These are phyloP conservation scores for Eucommia ulmoides DNA, from an alignment of 257 asterid species.

Conservation along the genomic window DNA sequence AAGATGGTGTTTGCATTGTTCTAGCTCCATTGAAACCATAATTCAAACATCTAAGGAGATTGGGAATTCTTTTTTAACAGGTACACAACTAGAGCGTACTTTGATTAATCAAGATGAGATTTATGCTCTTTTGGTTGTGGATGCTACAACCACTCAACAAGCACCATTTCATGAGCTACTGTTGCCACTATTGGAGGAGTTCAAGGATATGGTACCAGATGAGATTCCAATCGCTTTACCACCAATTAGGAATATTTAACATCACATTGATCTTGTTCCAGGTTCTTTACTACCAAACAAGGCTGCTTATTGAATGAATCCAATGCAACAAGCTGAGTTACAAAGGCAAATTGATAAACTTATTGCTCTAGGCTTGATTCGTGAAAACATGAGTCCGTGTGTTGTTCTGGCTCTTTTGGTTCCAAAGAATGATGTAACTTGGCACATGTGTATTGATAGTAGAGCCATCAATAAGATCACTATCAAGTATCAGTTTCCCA, in stretches of 20 bases:
- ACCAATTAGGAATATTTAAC: not conserved
- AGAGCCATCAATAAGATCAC: not conserved
- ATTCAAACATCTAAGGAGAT: not conserved
- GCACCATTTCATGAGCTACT: not conserved
- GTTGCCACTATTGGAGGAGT: not conserved
- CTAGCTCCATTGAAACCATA: not conserved
- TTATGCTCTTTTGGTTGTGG: not conserved
- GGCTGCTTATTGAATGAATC: not conserved
- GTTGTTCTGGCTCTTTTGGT: not conserved
- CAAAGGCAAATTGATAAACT: not conserved
- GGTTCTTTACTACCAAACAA: not conserved
- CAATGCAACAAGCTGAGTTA: not conserved
- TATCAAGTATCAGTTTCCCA: not conserved
- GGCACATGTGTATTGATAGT: not conserved
- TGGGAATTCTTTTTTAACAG: not conserved
- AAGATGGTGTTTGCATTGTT: not conserved
- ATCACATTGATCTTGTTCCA: not conserved
- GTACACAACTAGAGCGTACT: not conserved
- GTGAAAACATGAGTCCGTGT: not conserved
- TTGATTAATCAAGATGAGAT: not conserved
- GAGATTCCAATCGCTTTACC: not conserved
- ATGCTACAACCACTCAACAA: not conserved
- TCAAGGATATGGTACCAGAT: not conserved
- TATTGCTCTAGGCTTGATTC: not conserved
- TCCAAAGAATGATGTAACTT: not conserved